Base-by-base conservation (phyloP, 441 rosid genomes). In the Erodium texanum region DNA sequence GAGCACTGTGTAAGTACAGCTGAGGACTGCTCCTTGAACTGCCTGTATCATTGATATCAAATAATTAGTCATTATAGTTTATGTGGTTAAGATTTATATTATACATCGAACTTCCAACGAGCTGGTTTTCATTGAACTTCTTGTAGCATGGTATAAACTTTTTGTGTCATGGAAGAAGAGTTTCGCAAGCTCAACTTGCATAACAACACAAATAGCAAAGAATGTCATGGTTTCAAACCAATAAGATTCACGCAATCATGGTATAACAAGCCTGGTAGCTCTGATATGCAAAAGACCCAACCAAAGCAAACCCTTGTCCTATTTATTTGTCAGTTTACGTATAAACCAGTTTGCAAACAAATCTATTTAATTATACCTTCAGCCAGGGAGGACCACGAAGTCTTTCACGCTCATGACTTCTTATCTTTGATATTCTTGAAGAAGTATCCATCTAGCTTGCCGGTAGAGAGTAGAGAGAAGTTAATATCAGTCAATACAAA, bases 331-430 rank as follows among this genome's bases (percentile, higher is more conserved):
- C 54, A 2, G 54, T 45, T 27, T 27, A 27, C 4, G 29, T 4
- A 27, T 27, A 27, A 27, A n/a, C n/a, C n/a, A n/a, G 29, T 45
- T 45, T 45, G 18, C 15, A 45, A 58, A 22, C 27, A 22, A 11
- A 22, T 22, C 24, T 58, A 22, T 15, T 22, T 2, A 24, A 14
- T 74, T 36, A 69, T 82, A 90, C 99, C 93, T 90, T 92, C 79
- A 92, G 71, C 99, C 99, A 92, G 34, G 93, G 87, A 75, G 98
- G 99, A 66, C 98, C 99, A 12, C 83, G 91, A 52, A 94, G 96
- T 74, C 99, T 89, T 79, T 90, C 94, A 29, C 97, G 94, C 74
- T 94, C 99, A 62, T 83, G 85, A 72, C 76, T 92, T 74, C 97
- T 79, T 71, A 94, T 94, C 84, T 94, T 94, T 66, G 97, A 86